Evolutionary conservation across 768 basidiomycete genomes (phyloP).

Genomic region (Strobilomyces echinocephalus): DNA sequence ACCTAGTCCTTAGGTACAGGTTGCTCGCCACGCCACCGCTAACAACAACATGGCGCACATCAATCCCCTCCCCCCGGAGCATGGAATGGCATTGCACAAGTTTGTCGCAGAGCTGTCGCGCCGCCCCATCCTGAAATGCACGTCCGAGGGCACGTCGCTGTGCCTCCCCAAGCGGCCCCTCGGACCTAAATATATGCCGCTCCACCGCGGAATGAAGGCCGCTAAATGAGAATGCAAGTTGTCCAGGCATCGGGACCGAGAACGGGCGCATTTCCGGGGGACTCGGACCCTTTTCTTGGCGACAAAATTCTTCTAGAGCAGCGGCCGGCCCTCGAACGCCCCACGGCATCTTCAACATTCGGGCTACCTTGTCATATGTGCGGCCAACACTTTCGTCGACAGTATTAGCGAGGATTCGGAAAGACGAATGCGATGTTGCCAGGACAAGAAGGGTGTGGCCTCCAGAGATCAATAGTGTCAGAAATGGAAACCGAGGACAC

Average conservation of each 20-base stretch:
- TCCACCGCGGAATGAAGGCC: slow-evolving; percentile 73
- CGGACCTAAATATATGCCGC: slow-evolving; percentile 43
- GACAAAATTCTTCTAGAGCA: slow-evolving; percentile 73
- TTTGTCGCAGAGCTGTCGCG: slow-evolving; percentile 73
- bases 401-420: slow-evolving; percentile 69
- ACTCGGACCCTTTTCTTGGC: slow-evolving; percentile 16
- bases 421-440: slow-evolving; percentile 52
- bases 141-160: slow-evolving; percentile 49
- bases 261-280: slow-evolving; percentile 35
- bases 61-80: slow-evolving; percentile 46
- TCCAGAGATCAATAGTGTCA: slow-evolving; percentile 87
- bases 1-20: slow-evolving; percentile 61
- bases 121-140: slow-evolving; percentile 68
- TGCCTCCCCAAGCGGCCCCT: slow-evolving; percentile 27
- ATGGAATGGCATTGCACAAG: slow-evolving; percentile 33
- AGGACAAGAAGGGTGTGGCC: slow-evolving; percentile 90
- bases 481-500: slow-evolving; percentile 72
- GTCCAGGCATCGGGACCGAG: slow-evolving; percentile 46
- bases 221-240: slow-evolving; percentile 72
- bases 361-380: slow-evolving; percentile 79
- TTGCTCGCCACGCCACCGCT: slow-evolving; percentile 97
- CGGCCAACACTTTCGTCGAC: slow-evolving; percentile 73
- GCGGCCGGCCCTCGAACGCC: slow-evolving; percentile 64
- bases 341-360: slow-evolving; percentile 65
- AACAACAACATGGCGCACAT: slow-evolving; percentile 61